Evolutionary conservation across 768 basidiomycete genomes (phyloP), one percentile per base, ranked within the genome.

Genomic region (Hericium coralloides): DNA sequence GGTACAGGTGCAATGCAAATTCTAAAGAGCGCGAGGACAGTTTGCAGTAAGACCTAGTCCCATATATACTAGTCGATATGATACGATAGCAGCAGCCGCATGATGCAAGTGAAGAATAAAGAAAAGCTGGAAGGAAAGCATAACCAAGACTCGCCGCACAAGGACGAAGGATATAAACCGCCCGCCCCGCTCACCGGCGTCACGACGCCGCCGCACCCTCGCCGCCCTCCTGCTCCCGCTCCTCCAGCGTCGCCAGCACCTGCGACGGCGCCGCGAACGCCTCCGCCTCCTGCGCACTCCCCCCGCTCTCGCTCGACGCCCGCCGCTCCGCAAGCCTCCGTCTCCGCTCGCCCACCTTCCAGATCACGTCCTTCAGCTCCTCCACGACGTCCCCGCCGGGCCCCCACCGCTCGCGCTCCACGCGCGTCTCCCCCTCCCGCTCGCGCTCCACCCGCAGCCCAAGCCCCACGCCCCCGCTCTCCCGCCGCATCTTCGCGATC

Each of bases 311-410:
- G 25, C 14, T 14, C 51, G 37, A 18, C 31, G 37, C 31, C 55
- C 12, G 49, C 50, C 15, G 23, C 59, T 73, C 69, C 12, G 63
- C 65, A 76, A 85, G 74, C 68, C 75, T 77, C 58, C 85, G 71
- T 67, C 83, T 74, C 64, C 77, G 75, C 70, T 91, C 86, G 36
- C 88, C 80, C 9, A 92, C 89, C 67, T 89, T 86, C 87, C 86
- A 89, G 31, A 92, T 92, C 12, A 92, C 89, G 63, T 91, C 89
- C 68, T 87, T 89, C 60, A 92, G 73, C 68, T 92, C 89, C 67
- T 89, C 83, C 5, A 92, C 87, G 38, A 92, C 88, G 59, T 91
- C 89, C 1, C 83, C 84, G 4, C 82, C 81, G 7, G 86, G 88
- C 0, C 86, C 87, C 84, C 85, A 84, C 56, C 73, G 72, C 68